A percentile compares a stretch with the other conserved stretches of the same genome.
Evolutionary conservation across 2,329 filamentous ascomycete species (phyloP).

Genomic region (Sordariomycetes sp.): DNA sequence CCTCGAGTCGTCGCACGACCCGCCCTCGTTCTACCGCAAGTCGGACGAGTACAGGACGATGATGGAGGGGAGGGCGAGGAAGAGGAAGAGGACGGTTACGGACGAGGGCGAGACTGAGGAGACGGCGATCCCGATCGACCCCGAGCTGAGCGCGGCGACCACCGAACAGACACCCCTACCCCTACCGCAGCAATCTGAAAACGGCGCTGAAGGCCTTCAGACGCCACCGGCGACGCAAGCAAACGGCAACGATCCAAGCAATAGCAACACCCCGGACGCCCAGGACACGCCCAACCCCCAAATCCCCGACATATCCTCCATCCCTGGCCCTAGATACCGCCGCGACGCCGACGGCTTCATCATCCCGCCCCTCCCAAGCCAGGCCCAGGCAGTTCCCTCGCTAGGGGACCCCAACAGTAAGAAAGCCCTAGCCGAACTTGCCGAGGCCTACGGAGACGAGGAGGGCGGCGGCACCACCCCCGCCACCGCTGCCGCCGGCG

Average conservation of each 20-base stretch:
- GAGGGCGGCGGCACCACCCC: neutral
- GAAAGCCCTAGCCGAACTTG: slow-evolving; percentile 27
- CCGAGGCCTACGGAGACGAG: slow-evolving; percentile 32
- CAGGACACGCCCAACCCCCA: neutral
- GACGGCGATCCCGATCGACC: slow-evolving; percentile 1
- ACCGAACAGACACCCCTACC: neutral
- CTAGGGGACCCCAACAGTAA: slow-evolving; percentile 10
- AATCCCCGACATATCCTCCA: neutral
- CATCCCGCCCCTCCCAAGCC: slow-evolving; percentile 40
- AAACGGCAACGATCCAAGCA: neutral
- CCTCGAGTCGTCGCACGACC: slow-evolving; percentile 65
- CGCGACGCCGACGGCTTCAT: slow-evolving; percentile 59
- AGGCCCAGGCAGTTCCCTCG: slow-evolving; percentile 8
- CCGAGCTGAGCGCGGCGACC: neutral
- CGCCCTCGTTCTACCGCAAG: slow-evolving; percentile 69
- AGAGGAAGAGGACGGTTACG: slow-evolving; percentile 30
- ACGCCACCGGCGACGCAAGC: neutral
- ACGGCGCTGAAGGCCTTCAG: neutral
- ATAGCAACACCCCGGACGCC: neutral
- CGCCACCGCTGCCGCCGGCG: neutral
- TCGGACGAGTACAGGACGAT: slow-evolving; percentile 47
- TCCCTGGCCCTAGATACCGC: slow-evolving; percentile 20
- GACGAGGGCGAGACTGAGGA: slow-evolving; percentile 11
- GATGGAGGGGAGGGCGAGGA: slow-evolving; percentile 35
- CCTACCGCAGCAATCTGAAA: neutral